These are phyloP conservation scores for Lentinula raphanica DNA, from an alignment of 768 basidiomycete genomes.

Conservation along the genomic window DNA sequence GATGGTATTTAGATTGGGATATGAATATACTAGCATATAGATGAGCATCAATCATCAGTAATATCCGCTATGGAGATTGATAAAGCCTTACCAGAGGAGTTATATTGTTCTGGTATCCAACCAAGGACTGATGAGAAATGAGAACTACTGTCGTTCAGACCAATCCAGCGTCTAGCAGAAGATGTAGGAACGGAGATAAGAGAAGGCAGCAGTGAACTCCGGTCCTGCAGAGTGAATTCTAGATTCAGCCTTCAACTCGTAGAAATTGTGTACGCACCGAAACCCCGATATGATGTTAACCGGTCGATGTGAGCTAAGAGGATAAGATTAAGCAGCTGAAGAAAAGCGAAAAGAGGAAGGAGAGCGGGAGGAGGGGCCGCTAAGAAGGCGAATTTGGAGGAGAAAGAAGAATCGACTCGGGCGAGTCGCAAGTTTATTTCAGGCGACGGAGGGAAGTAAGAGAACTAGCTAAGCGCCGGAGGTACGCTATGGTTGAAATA, in stretches of 20 bases:
- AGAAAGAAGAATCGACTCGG: background rate
- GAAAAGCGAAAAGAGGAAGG: background rate
- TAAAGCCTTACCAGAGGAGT: background rate
- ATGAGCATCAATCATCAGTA: background rate
- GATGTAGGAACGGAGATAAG: background rate
- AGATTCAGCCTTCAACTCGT: background rate
- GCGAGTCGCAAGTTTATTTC: background rate
- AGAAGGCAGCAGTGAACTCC: background rate
- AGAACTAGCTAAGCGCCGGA: background rate
- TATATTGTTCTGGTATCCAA: conserved; percentile 1
- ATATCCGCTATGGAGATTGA: background rate
- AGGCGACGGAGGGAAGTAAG: no score
- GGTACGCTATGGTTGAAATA: background rate
- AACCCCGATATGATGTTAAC: background rate
- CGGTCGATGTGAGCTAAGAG: background rate
- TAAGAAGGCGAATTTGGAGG: background rate
- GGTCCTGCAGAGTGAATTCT: background rate
- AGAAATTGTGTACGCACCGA: background rate
- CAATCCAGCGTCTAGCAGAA: background rate
- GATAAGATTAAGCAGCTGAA: background rate
- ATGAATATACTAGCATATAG: background rate
- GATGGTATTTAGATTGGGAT: background rate
- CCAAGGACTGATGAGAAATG: background rate
- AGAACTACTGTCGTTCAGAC: background rate
- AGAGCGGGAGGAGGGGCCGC: background rate